Percentiles rank a stretch among this genome's conserved stretches.
Evolutionary conservation across 371 early-diverging fungal species (phyloP).

Genomic region (Rhizopus arrhizus): DNA sequence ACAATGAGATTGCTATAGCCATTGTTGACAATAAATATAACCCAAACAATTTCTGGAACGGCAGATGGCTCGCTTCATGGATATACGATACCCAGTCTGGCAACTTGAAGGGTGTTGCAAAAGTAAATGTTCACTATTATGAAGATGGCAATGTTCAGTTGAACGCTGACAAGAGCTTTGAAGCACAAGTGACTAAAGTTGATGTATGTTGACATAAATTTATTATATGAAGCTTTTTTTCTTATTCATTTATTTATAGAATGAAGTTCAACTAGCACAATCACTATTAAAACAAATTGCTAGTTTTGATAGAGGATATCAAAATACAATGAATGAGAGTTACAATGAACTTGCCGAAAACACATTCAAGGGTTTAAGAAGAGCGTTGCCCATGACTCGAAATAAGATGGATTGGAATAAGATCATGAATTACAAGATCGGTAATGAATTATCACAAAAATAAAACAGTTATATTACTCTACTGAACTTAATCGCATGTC

Average conservation of each 20-base stretch:
- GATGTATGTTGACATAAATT: constrained; percentile 24
- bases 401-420: constrained; percentile 94
- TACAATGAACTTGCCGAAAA: constrained; percentile 79
- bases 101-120: constrained; percentile 70
- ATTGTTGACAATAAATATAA: constrained; percentile 91
- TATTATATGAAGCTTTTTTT: background rate
- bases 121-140: constrained; percentile 92
- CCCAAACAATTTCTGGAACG: constrained; percentile 94
- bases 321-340: constrained; percentile 80
- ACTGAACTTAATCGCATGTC: too few relatives aligned
- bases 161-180: constrained; percentile 71
- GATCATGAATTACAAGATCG: constrained; percentile 65
- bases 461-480: constrained; percentile 12
- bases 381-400: constrained; percentile 90
- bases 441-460: constrained; percentile 53
- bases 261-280: constrained; percentile 51
- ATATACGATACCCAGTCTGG: constrained; percentile 57
- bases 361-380: constrained; percentile 89
- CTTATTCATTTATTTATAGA: constrained; percentile 32
- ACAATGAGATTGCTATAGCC: constrained; percentile 59
- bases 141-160: constrained; percentile 98
- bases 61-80: constrained; percentile 90
- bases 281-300: constrained; percentile 66
- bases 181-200: constrained; percentile 27
- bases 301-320: constrained; percentile 80